A percentile compares a stretch with the other conserved stretches of the same genome.
phyloP scores from a whole-genome alignment of 768 basidiomycete species.

The Tricholoma furcatifolium region DNA sequence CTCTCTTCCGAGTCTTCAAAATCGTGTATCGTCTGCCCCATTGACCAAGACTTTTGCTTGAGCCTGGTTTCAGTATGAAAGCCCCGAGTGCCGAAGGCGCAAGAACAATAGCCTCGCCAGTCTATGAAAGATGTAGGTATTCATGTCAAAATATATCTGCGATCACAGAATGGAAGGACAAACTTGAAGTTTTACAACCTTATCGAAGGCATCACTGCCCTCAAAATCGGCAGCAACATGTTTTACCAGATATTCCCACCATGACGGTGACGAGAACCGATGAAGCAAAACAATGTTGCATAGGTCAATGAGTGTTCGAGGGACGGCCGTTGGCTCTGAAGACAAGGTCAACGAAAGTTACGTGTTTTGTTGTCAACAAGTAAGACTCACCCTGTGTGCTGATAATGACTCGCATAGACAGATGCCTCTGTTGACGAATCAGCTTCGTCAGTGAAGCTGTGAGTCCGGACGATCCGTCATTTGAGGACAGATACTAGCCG shows the following conservation, averaged over 20 bases:
- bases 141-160: neutral
- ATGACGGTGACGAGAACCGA: constrained; percentile 72
- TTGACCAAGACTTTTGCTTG: constrained; percentile 31
- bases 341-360: neutral
- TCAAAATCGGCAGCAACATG: constrained; percentile 68
- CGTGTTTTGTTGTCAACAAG: neutral
- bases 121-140: constrained; percentile 34
- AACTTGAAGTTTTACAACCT: constrained; percentile 65
- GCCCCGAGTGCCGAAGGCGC: constrained; percentile 61
- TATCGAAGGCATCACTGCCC: constrained; percentile 59
- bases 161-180: constrained; percentile 6
- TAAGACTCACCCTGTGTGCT: constrained; percentile 63
- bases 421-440: constrained; percentile 68
- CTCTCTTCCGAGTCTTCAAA: constrained; percentile 58
- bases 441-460: constrained; percentile 57
- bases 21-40: constrained; percentile 60
- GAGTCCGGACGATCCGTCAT: constrained; percentile 46
- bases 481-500: constrained; percentile 55
- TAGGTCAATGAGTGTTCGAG: constrained; percentile 63
- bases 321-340: constrained; percentile 71
- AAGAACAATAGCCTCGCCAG: constrained; percentile 68
- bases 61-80: constrained; percentile 23
- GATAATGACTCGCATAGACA: constrained; percentile 71
- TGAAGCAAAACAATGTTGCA: constrained; percentile 68
- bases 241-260: constrained; percentile 69